phyloP scores from a whole-genome alignment of 768 basidiomycete genomes.

The Coprinopsis strossmayeri region DNA sequence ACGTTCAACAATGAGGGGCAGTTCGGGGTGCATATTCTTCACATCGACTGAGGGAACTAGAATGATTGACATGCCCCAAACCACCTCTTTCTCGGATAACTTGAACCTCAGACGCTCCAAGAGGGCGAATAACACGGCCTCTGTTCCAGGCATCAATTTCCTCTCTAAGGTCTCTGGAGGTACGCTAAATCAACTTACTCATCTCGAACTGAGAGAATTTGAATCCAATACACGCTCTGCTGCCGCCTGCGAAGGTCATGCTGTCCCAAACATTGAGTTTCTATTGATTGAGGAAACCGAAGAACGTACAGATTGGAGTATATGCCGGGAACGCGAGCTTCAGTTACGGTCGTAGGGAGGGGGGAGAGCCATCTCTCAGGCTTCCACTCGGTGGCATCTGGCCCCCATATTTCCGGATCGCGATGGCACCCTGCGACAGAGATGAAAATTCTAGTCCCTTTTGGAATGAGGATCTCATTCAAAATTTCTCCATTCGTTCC shows the following conservation, averaged over 20 bases:
- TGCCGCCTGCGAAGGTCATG: conserved; percentile 38
- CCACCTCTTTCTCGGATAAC: no score
- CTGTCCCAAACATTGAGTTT: conserved; percentile 18
- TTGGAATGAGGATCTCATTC: conserved; percentile 29
- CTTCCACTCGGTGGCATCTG: conserved; percentile 11
- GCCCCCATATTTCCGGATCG: conserved; percentile 19
- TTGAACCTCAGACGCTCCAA: no score
- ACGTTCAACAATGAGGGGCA: no score
- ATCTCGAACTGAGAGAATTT: conserved; percentile 51
- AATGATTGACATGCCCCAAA: no score
- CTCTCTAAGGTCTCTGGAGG: no score
- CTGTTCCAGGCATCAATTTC: no score
- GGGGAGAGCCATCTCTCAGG: conserved; percentile 13
- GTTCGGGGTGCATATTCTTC: no score
- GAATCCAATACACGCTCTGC: conserved; percentile 34
- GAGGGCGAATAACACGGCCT: no score
- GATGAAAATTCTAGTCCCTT: conserved; percentile 30
- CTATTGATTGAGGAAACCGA: conserved; percentile 28
- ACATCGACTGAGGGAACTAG: no score
- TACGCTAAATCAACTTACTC: conserved; percentile 32
- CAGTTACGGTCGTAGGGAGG: conserved; percentile 4
- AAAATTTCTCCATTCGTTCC: conserved; percentile 30
- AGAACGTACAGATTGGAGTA: conserved; percentile 13
- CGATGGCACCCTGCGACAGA: conserved; percentile 32
- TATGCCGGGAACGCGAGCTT: conserved; percentile 10